Percentiles rank a stretch among this genome's conserved stretches.
phyloP scores from a whole-genome alignment of 176 grass and related monocot genomes.

The Zea luxurians region DNA sequence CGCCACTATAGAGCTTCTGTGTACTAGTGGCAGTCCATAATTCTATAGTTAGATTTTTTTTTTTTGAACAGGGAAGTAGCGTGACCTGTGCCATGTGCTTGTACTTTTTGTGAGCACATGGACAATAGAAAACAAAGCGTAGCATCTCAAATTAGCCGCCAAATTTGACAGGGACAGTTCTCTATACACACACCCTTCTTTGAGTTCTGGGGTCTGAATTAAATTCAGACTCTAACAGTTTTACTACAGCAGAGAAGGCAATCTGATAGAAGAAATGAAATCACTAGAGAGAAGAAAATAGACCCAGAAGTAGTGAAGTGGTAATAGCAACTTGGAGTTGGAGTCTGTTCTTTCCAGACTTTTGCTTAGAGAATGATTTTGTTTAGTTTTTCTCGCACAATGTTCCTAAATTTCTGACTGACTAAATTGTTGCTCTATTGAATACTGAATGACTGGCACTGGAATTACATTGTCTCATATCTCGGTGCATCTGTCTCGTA shows the following conservation, averaged over 20 bases:
- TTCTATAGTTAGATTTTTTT: too few species aligned
- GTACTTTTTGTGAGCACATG: constrained; percentile 36
- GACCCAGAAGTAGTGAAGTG: background rate
- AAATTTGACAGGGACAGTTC: constrained; percentile 43
- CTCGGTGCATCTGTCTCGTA: background rate
- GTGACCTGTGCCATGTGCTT: constrained; percentile 2
- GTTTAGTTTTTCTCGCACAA: background rate
- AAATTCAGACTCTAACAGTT: background rate
- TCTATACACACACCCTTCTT: background rate
- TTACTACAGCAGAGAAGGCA: background rate
- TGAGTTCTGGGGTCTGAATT: background rate
- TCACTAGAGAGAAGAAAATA: background rate
- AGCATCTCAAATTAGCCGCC: constrained; percentile 43
- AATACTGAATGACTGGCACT: constrained; percentile 35
- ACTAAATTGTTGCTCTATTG: background rate
- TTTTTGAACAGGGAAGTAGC: background rate
- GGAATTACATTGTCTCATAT: constrained; percentile 8
- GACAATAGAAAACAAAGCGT: constrained; percentile 14
- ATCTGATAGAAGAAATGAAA: constrained; percentile 15
- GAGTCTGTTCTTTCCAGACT: background rate
- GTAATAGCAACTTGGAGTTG: background rate
- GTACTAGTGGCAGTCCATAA: too few species aligned
- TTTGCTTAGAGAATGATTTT: background rate
- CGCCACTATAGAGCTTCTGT: too few species aligned
- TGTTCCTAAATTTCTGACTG: background rate